These are phyloP conservation scores for Ascocoryne sarcoides DNA, from an alignment of 2,329 filamentous ascomycete species.

Conservation along the genomic window DNA sequence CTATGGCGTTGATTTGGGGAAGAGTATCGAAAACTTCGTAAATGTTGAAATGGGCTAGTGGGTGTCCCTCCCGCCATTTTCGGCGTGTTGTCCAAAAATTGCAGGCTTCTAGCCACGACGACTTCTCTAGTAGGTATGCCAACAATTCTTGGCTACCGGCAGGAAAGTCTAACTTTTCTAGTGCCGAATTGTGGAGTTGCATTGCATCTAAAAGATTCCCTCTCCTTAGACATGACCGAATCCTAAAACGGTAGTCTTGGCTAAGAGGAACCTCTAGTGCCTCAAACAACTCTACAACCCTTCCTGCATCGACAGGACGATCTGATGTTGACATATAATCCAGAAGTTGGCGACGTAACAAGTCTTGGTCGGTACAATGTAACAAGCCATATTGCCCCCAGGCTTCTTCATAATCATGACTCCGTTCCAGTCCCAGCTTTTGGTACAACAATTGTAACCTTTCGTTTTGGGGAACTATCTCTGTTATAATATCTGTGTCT, in stretches of 20 bases:
- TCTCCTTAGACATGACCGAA: constrained; percentile 36
- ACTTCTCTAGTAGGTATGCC: constrained; percentile 16
- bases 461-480: too few species aligned
- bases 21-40: constrained; percentile 10
- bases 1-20: constrained; percentile 8
- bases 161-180: constrained; percentile 11
- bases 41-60: too few species aligned
- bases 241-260: constrained; percentile 34
- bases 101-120: constrained; percentile 19
- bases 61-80: too few species aligned
- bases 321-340: constrained; percentile 33
- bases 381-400: constrained; percentile 33
- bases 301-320: constrained; percentile 31
- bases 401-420: constrained; percentile 29
- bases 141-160: constrained; percentile 20
- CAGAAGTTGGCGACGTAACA: constrained; percentile 25
- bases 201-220: constrained; percentile 31
- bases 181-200: constrained; percentile 14
- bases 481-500: too few species aligned
- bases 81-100: constrained; percentile 12
- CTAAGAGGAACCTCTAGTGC: constrained; percentile 27
- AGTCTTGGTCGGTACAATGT: constrained; percentile 11
- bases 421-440: constrained; percentile 13
- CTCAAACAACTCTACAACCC: constrained; percentile 38
- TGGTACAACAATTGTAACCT: constrained; percentile 10